These are phyloP conservation scores for Protomyces inundatus DNA, from an alignment of 1,139 yeast species.

Conservation along the genomic window DNA sequence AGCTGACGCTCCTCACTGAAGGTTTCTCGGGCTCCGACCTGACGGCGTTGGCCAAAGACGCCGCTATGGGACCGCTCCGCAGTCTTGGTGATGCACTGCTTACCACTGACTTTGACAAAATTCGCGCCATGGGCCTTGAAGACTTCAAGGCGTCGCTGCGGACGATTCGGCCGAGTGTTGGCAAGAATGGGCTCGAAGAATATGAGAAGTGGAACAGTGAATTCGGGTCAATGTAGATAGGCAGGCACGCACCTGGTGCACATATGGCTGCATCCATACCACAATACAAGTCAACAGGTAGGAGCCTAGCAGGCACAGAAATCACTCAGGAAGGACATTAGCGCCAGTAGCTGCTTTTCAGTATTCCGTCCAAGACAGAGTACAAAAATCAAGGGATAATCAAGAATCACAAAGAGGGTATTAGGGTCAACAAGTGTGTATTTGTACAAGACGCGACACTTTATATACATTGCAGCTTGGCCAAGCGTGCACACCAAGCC, in stretches of 20 bases:
- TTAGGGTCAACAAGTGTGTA: not conserved
- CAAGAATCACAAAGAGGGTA: not conserved
- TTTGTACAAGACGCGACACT: slow-evolving; percentile 1
- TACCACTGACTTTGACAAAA: slow-evolving; percentile 77
- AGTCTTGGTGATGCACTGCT: slow-evolving; percentile 83
- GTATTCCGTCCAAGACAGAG: no score
- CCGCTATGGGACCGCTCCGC: slow-evolving; percentile 96
- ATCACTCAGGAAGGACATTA: no score
- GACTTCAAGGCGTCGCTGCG: slow-evolving; percentile 76
- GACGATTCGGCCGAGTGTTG: slow-evolving; percentile 88
- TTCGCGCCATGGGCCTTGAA: slow-evolving; percentile 67
- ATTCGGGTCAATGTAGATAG: slow-evolving; percentile 9
- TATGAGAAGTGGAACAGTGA: slow-evolving; percentile 68
- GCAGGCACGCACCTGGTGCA: not conserved
- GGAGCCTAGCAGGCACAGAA: no score
- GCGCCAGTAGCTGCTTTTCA: no score
- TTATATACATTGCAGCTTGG: not conserved
- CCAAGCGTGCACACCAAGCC: not conserved
- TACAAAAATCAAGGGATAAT: not conserved
- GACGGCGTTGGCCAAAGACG: slow-evolving; percentile 92
- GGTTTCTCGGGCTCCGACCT: slow-evolving; percentile 92
- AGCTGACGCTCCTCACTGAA: slow-evolving; percentile 58
- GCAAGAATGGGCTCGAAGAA: slow-evolving; percentile 68
- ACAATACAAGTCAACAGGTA: not conserved
- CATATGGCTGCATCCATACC: not conserved